phyloP scores from a whole-genome alignment of 2,329 filamentous ascomycete genomes.

The Fusarium hainanense region DNA sequence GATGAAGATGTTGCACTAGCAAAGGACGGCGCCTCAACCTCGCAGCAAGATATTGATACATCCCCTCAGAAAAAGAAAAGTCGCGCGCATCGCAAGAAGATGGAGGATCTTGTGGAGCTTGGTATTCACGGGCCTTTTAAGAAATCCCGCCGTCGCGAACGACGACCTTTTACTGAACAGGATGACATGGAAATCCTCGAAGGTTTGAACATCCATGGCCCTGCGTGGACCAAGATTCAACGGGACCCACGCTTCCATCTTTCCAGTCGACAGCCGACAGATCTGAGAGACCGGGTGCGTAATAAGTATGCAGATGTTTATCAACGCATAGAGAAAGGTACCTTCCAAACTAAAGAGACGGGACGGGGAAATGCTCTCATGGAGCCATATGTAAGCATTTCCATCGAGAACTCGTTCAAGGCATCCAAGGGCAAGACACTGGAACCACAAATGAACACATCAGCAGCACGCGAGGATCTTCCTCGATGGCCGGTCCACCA shows the following conservation, averaged over 20 bases:
- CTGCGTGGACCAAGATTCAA: conserved; percentile 74
- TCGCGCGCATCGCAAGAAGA: conserved; percentile 65
- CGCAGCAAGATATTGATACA: conserved; percentile 49
- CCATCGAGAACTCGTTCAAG: conserved; percentile 60
- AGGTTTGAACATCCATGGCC: conserved; percentile 69
- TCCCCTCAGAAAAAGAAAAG: conserved; percentile 60
- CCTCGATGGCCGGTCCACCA: conserved; percentile 56
- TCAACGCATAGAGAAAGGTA: conserved; percentile 65
- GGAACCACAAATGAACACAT: conserved; percentile 55
- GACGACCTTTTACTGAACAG: conserved; percentile 70
- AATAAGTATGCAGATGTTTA: conserved; percentile 73
- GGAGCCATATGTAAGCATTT: conserved; percentile 64
- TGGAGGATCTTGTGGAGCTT: conserved; percentile 66
- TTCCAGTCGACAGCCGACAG: conserved; percentile 69
- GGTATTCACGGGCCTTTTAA: conserved; percentile 73
- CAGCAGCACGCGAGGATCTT: conserved; percentile 60
- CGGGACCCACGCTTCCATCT: conserved; percentile 68
- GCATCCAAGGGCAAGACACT: conserved; percentile 52
- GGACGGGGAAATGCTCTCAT: conserved; percentile 56
- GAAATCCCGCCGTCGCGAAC: conserved; percentile 68
- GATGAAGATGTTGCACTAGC: conserved; percentile 53
- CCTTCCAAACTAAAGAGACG: conserved; percentile 58
- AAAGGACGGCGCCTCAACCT: conserved; percentile 43
- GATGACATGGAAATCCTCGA: conserved; percentile 72
- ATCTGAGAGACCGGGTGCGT: conserved; percentile 70